Evolutionary conservation across 2,329 filamentous ascomycete genomes (phyloP), one percentile per base, ranked within the genome.

Genomic region (Diaporthe eres): DNA sequence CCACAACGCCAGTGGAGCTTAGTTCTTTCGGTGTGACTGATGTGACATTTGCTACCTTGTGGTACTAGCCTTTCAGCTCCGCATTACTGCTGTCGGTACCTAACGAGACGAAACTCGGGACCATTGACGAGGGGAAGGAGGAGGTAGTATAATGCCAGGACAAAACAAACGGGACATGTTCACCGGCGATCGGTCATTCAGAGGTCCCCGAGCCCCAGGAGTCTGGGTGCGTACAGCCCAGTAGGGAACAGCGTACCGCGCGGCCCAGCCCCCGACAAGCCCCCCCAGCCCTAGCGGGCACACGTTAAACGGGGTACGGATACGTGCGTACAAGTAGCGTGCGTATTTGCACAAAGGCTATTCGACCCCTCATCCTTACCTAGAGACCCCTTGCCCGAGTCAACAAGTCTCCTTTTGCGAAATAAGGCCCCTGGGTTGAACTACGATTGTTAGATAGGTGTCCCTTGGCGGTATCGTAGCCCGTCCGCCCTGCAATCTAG

Each of bases 341-440:
- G 44, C 63, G 65, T 68, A 68, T 53, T 19, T n/a, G 47, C 65
- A 13, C 47, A 68, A 68, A 53, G 65, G 8, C 44, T 68, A 53
- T 28, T 53, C 65, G 65, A 53, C 47, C 63, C 63, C 44, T 34
- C 31, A 53, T 53, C 65, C 47, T 53, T 68, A 37, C n/a, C 47
- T 22, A 12, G n/a, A n/a, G 44, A 51, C 65, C 47, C 60, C n/a
- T 37, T 31, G 13, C 34, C 22, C 65, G 47, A 53, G 65, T 68
- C 65, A 37, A 51, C n/a, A 7, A 68, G 65, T 28, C 7, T 39
- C n/a, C 6, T 6, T 22, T 7, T 13, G 37, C 19, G 28, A 39
- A 25, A 68, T 51, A 31, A 67, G 42, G 25, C 60, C 25, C 25
- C 15, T 47, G 28, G 47, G n/a, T 25, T 22, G 37, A 68, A 51